These are phyloP conservation scores for Tetrahymena elliotti DNA, from an alignment of 73 alveolate species.

Conservation along the genomic window DNA sequence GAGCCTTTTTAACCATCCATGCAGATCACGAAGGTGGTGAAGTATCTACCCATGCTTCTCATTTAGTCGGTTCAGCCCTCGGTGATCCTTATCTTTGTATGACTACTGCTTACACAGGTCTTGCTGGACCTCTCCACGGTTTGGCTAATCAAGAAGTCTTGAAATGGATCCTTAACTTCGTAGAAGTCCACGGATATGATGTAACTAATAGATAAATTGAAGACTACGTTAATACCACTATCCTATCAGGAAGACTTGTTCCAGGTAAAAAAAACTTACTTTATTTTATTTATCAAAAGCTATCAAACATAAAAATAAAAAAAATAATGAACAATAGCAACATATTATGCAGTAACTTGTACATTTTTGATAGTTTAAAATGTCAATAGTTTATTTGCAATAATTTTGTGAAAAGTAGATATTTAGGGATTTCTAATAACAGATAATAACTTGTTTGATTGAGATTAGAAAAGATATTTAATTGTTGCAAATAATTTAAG, in stretches of 20 bases:
- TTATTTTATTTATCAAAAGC: not conserved
- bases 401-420: not conserved
- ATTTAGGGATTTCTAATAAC: not conserved
- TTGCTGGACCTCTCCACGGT: slow-evolving; percentile 95
- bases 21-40: slow-evolving; percentile 89
- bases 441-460: not conserved
- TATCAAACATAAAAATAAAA: not conserved
- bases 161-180: slow-evolving; percentile 63
- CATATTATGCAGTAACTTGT: not conserved
- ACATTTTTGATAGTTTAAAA: not conserved
- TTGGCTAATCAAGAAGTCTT: slow-evolving; percentile 89
- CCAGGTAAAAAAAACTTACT: slow-evolving; percentile 45
- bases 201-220: slow-evolving; percentile 58
- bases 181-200: slow-evolving; percentile 49
- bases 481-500: not conserved
- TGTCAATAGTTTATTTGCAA: not conserved
- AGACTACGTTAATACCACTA: slow-evolving; percentile 47
- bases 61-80: slow-evolving; percentile 82
- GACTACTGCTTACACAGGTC: slow-evolving; percentile 81
- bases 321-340: not conserved
- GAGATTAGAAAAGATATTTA: not conserved
- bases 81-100: slow-evolving; percentile 82
- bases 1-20: slow-evolving; percentile 59
- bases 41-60: slow-evolving; percentile 81
- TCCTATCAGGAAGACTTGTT: slow-evolving; percentile 60